These are phyloP conservation scores for Malus sylvestris DNA, from an alignment of 306 rosid genomes.

Conservation along the genomic window DNA sequence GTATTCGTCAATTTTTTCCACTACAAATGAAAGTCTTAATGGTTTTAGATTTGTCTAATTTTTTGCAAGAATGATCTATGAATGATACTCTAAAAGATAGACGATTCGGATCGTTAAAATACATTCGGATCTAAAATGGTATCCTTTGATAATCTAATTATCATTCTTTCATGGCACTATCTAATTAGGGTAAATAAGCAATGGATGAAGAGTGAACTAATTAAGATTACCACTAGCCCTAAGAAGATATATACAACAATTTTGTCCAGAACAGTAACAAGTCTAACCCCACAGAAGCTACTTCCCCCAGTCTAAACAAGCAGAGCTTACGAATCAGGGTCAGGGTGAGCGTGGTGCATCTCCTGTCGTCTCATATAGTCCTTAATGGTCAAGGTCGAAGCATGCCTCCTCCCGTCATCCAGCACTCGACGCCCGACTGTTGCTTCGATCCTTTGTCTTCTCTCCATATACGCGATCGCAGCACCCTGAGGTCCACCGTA, in stretches of 20 bases:
- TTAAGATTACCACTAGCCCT: neutral
- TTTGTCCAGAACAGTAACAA: neutral
- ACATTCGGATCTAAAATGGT: no score
- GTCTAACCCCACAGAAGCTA: neutral
- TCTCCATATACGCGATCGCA: slow-evolving; percentile 33
- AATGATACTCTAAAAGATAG: no score
- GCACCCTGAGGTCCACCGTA: slow-evolving; percentile 44
- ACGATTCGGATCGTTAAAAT: no score
- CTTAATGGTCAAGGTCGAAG: slow-evolving; percentile 37
- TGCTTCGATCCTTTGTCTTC: slow-evolving; percentile 61
- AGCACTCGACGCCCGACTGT: slow-evolving; percentile 40
- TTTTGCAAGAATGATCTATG: no score
- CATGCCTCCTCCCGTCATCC: slow-evolving; percentile 42
- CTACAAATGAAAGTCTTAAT: no score
- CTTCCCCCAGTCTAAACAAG: neutral
- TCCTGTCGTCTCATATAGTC: slow-evolving; percentile 65
- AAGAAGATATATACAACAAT: neutral
- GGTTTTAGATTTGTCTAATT: no score
- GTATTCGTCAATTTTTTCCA: no score
- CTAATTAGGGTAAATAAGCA: no score
- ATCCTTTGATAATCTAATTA: no score
- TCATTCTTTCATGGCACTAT: no score
- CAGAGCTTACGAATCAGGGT: neutral
- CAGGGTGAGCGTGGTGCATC: neutral
- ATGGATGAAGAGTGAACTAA: no score